Conservation (phyloP, 2,329 filamentous ascomycete genomes). For the Ceratocystis smalleyi region DNA sequence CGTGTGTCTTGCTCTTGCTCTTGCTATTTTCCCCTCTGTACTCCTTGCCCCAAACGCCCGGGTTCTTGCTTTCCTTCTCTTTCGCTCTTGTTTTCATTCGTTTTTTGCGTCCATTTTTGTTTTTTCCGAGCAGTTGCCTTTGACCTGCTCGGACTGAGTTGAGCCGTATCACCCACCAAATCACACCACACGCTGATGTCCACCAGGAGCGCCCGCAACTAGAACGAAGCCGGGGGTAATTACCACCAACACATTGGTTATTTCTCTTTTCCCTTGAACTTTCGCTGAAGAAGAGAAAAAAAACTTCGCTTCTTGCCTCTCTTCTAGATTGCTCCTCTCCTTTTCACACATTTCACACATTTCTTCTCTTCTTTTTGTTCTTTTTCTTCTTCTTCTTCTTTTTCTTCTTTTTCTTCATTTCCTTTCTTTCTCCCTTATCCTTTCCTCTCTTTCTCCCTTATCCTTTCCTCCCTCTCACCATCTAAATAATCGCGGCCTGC, state of each 20-base stretch:
- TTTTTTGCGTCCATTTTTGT: neutral
- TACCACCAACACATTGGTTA: neutral
- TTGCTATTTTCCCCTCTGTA: neutral
- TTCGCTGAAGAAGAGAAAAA: neutral
- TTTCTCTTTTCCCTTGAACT: neutral
- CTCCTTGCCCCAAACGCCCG: neutral
- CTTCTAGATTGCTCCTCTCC: neutral
- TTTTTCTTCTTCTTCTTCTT: neutral
- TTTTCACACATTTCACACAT: neutral
- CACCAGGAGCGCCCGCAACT: neutral
- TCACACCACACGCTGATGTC: neutral
- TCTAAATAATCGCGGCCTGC: neutral
- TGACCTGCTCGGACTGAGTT: neutral
- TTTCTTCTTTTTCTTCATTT: neutral
- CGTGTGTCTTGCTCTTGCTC: neutral
- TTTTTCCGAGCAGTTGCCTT: neutral
- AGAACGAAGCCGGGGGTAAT: slow-evolving; percentile 1
- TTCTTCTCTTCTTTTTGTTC: neutral
- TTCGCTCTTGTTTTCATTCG: too few relatives aligned
- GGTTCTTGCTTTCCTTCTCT: too few relatives aligned
- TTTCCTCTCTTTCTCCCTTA: neutral
- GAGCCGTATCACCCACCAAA: neutral
- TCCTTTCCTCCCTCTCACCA: neutral
- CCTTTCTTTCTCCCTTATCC: neutral
- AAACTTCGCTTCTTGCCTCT: neutral